Conservation (phyloP, 1,284 basidiomycete species). For the Vanrija sp. region DNA sequence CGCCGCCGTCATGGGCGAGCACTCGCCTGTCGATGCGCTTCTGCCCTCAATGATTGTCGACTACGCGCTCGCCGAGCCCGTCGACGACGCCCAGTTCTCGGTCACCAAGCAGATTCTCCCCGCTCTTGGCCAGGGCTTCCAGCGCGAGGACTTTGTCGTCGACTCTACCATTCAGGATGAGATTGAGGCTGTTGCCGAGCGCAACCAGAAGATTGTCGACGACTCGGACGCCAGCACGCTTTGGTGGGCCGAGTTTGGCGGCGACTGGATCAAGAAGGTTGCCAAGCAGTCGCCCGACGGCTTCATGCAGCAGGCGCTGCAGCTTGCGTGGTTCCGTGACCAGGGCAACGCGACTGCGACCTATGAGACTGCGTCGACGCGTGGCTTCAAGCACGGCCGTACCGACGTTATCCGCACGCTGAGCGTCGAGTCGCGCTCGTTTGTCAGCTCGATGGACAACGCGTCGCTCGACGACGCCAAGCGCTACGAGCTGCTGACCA, state of each 20-base stretch:
- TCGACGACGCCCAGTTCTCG: conserved; percentile 54
- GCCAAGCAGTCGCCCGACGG: conserved; percentile 80
- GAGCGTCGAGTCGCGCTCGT: conserved; percentile 69
- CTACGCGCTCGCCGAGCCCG: conserved; percentile 66
- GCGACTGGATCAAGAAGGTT: conserved; percentile 84
- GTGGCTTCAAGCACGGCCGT: conserved; percentile 83
- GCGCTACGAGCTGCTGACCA: conserved; percentile 59
- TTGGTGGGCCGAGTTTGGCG: conserved; percentile 81
- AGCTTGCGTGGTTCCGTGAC: conserved; percentile 83
- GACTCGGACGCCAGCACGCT: conserved; percentile 81
- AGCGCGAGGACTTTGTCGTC: conserved; percentile 69
- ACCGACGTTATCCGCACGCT: conserved; percentile 88
- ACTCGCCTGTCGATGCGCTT: conserved; percentile 86
- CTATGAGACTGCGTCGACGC: conserved; percentile 90
- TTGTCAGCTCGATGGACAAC: conserved; percentile 71
- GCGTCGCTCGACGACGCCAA: conserved; percentile 46
- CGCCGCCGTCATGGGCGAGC: conserved; percentile 86
- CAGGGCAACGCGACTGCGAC: conserved; percentile 78
- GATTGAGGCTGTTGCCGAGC: conserved; percentile 59
- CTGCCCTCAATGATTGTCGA: conserved; percentile 88
- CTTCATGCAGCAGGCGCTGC: conserved; percentile 88
- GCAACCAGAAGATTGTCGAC: conserved; percentile 62
- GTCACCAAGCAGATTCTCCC: conserved; percentile 16
- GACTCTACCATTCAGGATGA: conserved; percentile 61
- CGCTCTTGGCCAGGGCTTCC: conserved; percentile 53